Evolutionary conservation across 179 eudicot genomes (phyloP), one percentile per base, ranked within the genome.

Genomic region (Beta macrorhiza): DNA sequence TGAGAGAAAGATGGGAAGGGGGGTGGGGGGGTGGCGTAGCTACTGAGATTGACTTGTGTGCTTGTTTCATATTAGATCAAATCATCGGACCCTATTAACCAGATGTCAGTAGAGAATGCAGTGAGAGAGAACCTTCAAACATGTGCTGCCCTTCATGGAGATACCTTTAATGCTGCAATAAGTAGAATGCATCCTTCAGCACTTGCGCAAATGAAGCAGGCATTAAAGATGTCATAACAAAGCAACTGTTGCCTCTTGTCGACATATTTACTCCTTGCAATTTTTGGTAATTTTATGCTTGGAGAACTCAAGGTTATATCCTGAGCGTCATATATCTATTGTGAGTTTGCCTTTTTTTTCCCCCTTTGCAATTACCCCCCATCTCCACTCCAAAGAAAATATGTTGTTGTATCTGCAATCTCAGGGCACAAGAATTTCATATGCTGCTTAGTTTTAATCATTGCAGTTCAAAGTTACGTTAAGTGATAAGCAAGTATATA

Each of bases 101-200:
- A 91, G 84, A 84, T 91, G 90, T 91, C 98, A 22, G 72, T 96
- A 64, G 97, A 96, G 88, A 93, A 89, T 76, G 92, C 92, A 20
- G 91, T 96, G 87, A 90, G 88, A 78, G 99, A 92, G 37, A 96
- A 92, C 80, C 99, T 96, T 82, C 97, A 96, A 82, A 93, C 98
- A 37, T 94, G 99, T 87, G 91, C 98, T 69, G 75, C 92, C 55
- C 89, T 94, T 85, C 99, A 93, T 82, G 97, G 99, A 78, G 99
- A 96, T 67, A 80, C 93, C 75, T 96, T 96, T 80, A 92, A 91
- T 82, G 83, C 90, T 13, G 92, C 96, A 61, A 92, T 96, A 64
- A 87, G 90, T 62, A 89, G 91, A 87, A 90, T 96, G 92, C 93
- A 96, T 86, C 99, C 99, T 80, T 82, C 99, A 67, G 93, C 93